These are phyloP conservation scores for Purpureocillium takamizusanense DNA, from an alignment of 2,329 filamentous ascomycete genomes.

Conservation along the genomic window DNA sequence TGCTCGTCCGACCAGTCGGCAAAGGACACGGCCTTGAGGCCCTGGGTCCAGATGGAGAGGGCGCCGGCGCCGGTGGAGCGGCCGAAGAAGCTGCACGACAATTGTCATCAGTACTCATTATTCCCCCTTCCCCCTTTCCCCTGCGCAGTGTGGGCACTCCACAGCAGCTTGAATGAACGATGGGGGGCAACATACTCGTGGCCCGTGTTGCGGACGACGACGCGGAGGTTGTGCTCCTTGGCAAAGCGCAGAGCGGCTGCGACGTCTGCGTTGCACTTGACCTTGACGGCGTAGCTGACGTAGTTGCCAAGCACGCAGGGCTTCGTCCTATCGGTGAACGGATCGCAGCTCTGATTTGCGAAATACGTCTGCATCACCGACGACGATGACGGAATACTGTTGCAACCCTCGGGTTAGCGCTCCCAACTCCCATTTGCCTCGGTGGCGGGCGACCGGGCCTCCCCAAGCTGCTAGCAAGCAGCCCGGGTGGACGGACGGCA, in stretches of 20 bases:
- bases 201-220: slow-evolving; percentile 42
- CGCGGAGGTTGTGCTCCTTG: slow-evolving; percentile 29
- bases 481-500: too few species aligned
- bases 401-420: not conserved
- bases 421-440: too few species aligned
- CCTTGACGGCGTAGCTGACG: slow-evolving; percentile 25
- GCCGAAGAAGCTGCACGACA: slow-evolving; percentile 22
- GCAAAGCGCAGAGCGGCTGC: slow-evolving; percentile 21
- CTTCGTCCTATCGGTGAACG: slow-evolving; percentile 23
- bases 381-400: slow-evolving; percentile 4
- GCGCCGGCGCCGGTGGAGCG: slow-evolving; percentile 46
- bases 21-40: slow-evolving; percentile 30
- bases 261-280: slow-evolving; percentile 19
- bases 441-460: too few species aligned
- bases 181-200: slow-evolving; percentile 33
- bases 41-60: slow-evolving; percentile 31
- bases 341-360: slow-evolving; percentile 23
- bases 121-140: too few species aligned
- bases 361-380: slow-evolving; percentile 23
- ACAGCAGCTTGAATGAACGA: too few species aligned
- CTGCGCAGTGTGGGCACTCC: too few species aligned
- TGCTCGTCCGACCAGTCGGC: slow-evolving; percentile 26
- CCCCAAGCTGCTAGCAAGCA: too few species aligned
- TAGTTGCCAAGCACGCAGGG: slow-evolving; percentile 33
- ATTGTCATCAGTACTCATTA: too few species aligned